Base-by-base conservation (phyloP, 2,329 filamentous ascomycete genomes). In the Ophioceras dolichostomum region DNA sequence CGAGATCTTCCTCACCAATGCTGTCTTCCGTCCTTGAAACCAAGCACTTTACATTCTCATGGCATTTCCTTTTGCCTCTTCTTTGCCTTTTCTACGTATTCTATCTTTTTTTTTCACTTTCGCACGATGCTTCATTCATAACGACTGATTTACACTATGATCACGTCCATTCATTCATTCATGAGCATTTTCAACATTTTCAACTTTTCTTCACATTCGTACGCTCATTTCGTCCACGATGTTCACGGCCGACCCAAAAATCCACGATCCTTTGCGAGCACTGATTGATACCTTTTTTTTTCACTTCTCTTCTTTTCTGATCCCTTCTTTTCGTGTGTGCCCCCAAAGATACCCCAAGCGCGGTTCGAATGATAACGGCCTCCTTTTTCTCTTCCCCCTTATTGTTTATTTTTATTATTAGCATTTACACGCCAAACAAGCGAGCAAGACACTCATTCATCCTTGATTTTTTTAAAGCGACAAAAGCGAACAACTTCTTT, bases 1-100 rank as follows among this genome's bases (percentile, higher is more conserved):
- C 17, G 54, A 58, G 37, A 39, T 69, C 18, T 61, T 70, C 36
- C 60, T 74, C 32, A 65, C 66, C 32, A 64, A 58, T 32, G 65
- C 67, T 29, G 68, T 71, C 26, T 72, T 71, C 50, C 60, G 61
- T 38, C 64, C 66, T 3, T 43, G 47, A 32, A 17, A 10, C 16
- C 29, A 31, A 17, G 14, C 13, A 14, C 27, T 29, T 29, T 27
- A 26, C 14, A 39, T 36, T 24, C 36, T 30, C 18, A 30, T 14
- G 36, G 30, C 14, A 14, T 16, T 17, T 21, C 17, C 7, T 16
- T 18, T 22, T 33, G 14, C 26, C 22, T 30, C 10, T 9, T 12
- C n/a, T 33, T 29, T 8, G n/a, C 9, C 18, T 14, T n/a, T 10
- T 18, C 35, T 26, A 32, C 21, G 20, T 16, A 14, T 34, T n/a